Conservation (phyloP, 495 filamentous ascomycete species). For the Stereocaulon alpinum region DNA sequence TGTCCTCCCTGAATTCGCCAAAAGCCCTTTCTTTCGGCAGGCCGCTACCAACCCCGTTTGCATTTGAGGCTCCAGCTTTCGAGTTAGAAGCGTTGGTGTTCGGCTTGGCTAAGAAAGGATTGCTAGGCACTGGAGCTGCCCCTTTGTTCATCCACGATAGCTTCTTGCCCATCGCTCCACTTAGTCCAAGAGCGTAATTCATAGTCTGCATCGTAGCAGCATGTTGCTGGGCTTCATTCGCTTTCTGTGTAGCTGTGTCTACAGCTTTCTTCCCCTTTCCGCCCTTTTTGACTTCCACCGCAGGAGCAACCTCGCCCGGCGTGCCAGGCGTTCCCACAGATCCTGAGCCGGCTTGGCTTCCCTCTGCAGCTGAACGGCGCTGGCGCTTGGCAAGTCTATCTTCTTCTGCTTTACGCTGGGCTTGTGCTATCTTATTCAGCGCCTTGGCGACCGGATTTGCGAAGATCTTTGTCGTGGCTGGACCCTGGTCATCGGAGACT, state of each 20-base stretch:
- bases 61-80: background rate
- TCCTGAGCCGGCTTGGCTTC: slow-evolving; percentile 22
- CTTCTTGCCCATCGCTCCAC: slow-evolving; percentile 22
- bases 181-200: slow-evolving; percentile 22
- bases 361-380: slow-evolving; percentile 35
- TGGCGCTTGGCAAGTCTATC: slow-evolving; percentile 41
- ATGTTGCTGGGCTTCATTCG: slow-evolving; percentile 42
- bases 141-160: slow-evolving; percentile 21
- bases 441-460: slow-evolving; percentile 20
- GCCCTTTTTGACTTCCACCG: slow-evolving; percentile 44
- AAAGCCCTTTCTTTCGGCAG: slow-evolving; percentile 19
- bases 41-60: slow-evolving; percentile 6
- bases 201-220: slow-evolving; percentile 22
- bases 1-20: slow-evolving; percentile 41
- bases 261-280: slow-evolving; percentile 46
- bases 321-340: slow-evolving; percentile 33
- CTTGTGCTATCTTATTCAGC: slow-evolving; percentile 30
- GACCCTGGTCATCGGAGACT: slow-evolving; percentile 18
- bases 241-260: slow-evolving; percentile 35
- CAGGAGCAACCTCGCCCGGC: slow-evolving; percentile 36
- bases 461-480: slow-evolving; percentile 20
- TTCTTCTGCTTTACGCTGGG: slow-evolving; percentile 38
- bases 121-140: slow-evolving; percentile 8
- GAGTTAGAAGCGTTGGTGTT: slow-evolving; percentile 11
- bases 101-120: slow-evolving; percentile 15